These are phyloP conservation scores for Cercospora sojina DNA, from an alignment of 2,329 filamentous ascomycete genomes.

Conservation along the genomic window DNA sequence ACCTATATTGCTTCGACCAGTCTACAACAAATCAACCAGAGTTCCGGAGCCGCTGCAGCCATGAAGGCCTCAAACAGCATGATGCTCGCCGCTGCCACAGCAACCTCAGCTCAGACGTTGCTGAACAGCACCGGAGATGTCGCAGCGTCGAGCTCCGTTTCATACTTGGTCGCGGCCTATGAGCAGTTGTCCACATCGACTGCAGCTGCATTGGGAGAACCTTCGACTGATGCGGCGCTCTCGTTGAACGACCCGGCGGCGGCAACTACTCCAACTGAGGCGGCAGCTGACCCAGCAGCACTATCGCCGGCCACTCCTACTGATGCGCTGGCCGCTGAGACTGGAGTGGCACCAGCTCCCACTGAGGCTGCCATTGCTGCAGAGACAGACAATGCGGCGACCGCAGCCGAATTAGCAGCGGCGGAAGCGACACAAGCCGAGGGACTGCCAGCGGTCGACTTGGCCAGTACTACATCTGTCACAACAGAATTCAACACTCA, in stretches of 20 bases:
- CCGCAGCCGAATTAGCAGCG: neutral
- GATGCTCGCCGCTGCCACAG: slow-evolving; percentile 5
- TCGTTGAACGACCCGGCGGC: neutral
- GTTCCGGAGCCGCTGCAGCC: neutral
- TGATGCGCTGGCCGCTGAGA: neutral
- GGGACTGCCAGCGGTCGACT: neutral
- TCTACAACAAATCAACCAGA: neutral
- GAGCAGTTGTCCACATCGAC: neutral
- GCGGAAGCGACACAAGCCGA: neutral
- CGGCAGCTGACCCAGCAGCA: neutral
- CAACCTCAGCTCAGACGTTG: slow-evolving; percentile 6
- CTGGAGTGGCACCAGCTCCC: neutral
- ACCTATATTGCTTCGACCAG: neutral
- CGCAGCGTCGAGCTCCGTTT: slow-evolving; percentile 4
- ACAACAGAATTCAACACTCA: neutral
- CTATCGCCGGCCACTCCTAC: neutral
- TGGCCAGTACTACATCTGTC: neutral
- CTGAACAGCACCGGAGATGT: neutral
- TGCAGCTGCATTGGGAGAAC: neutral
- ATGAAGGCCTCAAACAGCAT: slow-evolving; percentile 10
- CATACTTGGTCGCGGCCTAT: slow-evolving; percentile 5
- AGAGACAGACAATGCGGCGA: neutral
- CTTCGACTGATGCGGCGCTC: neutral
- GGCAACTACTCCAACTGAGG: neutral
- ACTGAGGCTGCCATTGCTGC: neutral